A percentile compares a stretch with the other conserved stretches of the same genome.
phyloP scores from a whole-genome alignment of 495 filamentous ascomycete species.

The Hyphodiscus hymeniophilus region DNA sequence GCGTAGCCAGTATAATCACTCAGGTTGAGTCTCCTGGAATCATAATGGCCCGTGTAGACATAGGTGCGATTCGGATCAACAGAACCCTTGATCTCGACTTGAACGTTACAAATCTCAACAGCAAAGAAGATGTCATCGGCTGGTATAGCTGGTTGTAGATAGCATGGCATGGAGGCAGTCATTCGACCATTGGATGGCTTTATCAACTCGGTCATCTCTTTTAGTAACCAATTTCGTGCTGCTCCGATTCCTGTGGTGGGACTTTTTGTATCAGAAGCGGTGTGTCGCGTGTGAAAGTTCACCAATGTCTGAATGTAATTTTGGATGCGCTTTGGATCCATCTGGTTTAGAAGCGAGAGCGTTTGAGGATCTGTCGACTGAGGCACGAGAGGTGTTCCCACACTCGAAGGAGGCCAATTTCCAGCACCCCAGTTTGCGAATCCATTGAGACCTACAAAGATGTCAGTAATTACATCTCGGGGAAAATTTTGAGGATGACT shows the following conservation, averaged over 20 bases:
- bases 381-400: constrained; percentile 30
- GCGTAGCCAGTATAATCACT: constrained; percentile 38
- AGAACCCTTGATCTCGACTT: constrained; percentile 37
- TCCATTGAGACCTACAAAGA: constrained; percentile 4
- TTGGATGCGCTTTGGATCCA: constrained; percentile 35
- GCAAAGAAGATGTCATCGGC: constrained; percentile 33
- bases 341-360: constrained; percentile 29
- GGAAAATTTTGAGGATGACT: too few species aligned
- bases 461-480: too few species aligned
- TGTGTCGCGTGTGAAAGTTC: constrained; percentile 43
- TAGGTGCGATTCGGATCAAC: constrained; percentile 35
- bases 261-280: constrained; percentile 36
- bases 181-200: constrained; percentile 30
- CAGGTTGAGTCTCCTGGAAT: constrained; percentile 35
- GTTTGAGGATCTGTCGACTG: constrained; percentile 37
- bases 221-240: constrained; percentile 40
- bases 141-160: constrained; percentile 29
- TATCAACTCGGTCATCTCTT: constrained; percentile 32
- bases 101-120: constrained; percentile 38
- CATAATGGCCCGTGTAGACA: constrained; percentile 45
- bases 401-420: constrained; percentile 3
- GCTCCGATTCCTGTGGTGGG: constrained; percentile 41
- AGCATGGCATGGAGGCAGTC: constrained; percentile 33
- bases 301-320: constrained; percentile 36
- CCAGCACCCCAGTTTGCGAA: constrained; percentile 3